Base-by-base conservation (phyloP, 2,329 filamentous ascomycete genomes). In the Orbilia oligospora region DNA sequence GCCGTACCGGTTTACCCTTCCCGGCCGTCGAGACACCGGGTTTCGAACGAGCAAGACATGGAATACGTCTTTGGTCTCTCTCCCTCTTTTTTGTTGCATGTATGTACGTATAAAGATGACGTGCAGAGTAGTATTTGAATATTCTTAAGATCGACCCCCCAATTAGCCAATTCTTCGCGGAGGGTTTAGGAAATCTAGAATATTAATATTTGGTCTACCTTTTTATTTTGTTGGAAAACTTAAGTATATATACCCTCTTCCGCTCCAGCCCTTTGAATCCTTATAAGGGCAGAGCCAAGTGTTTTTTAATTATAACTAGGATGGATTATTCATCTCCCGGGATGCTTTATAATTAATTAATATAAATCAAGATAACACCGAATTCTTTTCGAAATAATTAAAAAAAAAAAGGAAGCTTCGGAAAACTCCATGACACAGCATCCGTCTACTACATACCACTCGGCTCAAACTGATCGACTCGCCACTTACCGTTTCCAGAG, bases 1-100 rank as follows among this genome's bases (percentile, higher is more conserved):
- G 33, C 55, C 55, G 55, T 22, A 38, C 55, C n/a, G 55, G 30
- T 41, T 58, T 30, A 8, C 1, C 16, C 33, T 58, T 58, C 55
- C 55, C 55, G 33, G 51, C 51, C 27, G 27, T 56, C 51, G 51
- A 56, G 27, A 4, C 24, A 2, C 51, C 51, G 24, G 51, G 9
- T 55, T n/a, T n/a, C n/a, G n/a, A n/a, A n/a, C n/a, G n/a, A n/a
- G n/a, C 12, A 20, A 51, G 48, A 53, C 49, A 24, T 53, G 38
- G 12, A 16, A 20, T 48, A 48, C 46, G 49, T 53, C 49, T 53
- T 24, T 33, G 24, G 20, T 8, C 22, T n/a, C n/a, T n/a, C n/a
- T n/a, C n/a, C n/a, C n/a, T n/a, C n/a, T n/a, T n/a, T n/a, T n/a
- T 24, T 49, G 18, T 24, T 49, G 46, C 9, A 24, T n/a, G 41